A percentile compares a stretch with the other conserved stretches of the same genome.
phyloP scores from a whole-genome alignment of 129 eudicot genomes.

The Dittrichia graveolens region DNA sequence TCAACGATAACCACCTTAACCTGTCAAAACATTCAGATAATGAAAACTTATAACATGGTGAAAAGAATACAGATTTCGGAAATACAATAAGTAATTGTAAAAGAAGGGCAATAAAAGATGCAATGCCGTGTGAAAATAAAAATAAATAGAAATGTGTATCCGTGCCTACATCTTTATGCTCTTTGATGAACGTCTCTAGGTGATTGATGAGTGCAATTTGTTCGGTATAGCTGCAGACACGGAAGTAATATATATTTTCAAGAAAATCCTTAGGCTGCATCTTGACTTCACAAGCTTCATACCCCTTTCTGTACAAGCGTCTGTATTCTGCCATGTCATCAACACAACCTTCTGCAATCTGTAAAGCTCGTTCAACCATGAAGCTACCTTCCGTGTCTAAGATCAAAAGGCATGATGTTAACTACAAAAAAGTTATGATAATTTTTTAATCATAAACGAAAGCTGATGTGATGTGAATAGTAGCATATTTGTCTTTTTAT shows the following conservation, averaged over 20 bases:
- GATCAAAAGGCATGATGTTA: slow-evolving; percentile 21
- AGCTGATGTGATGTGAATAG: too few relatives aligned
- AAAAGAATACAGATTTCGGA: neutral
- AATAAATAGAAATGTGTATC: neutral
- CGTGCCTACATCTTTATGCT: slow-evolving; percentile 80
- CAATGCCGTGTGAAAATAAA: neutral
- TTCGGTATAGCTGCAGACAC: slow-evolving; percentile 88
- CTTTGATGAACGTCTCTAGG: slow-evolving; percentile 70
- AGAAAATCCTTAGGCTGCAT: slow-evolving; percentile 69
- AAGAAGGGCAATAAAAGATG: slow-evolving; percentile 5
- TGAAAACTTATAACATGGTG: neutral
- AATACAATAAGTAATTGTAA: neutral
- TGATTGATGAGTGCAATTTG: slow-evolving; percentile 75
- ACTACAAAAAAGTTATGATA: neutral
- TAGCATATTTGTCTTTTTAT: too few relatives aligned
- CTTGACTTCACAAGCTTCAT: slow-evolving; percentile 37
- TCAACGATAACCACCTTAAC: slow-evolving; percentile 83
- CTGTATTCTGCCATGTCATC: slow-evolving; percentile 65
- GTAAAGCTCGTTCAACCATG: slow-evolving; percentile 95
- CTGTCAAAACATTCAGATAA: slow-evolving; percentile 40
- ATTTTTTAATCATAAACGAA: too few relatives aligned
- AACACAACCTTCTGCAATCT: slow-evolving; percentile 87
- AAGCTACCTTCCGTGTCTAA: slow-evolving; percentile 98
- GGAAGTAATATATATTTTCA: slow-evolving; percentile 76
- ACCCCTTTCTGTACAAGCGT: slow-evolving; percentile 46